Evolutionary conservation across 371 early-diverging fungal genomes (phyloP).

Genomic region (Syncephalastrum contaminatum): DNA sequence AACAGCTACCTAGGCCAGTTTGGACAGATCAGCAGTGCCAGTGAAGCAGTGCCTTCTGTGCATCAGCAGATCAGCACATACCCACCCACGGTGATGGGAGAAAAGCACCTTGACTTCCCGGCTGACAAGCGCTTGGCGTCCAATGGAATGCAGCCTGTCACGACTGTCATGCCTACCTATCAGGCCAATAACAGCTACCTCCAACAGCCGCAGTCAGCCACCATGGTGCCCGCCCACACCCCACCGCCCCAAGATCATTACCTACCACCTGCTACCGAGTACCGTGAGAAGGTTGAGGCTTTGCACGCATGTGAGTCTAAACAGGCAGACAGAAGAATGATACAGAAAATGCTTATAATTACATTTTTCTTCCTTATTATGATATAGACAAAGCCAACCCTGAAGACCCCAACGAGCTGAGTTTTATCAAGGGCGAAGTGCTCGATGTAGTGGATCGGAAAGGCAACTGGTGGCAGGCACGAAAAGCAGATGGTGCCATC

Average conservation of each 20-base stretch:
- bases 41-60: no score
- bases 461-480: constrained; percentile 95
- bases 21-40: constrained; percentile 2
- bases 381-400: constrained; percentile 71
- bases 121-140: no score
- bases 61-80: no score
- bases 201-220: neutral
- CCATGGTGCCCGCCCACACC: no score
- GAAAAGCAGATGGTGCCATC: constrained; percentile 67
- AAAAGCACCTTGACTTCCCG: no score
- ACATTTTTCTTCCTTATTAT: constrained; percentile 3
- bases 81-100: no score
- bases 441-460: constrained; percentile 80
- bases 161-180: neutral
- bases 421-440: constrained; percentile 78
- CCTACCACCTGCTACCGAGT: constrained; percentile 3
- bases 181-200: neutral
- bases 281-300: constrained; percentile 18
- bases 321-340: neutral
- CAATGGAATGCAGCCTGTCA: no score
- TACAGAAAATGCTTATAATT: neutral
- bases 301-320: constrained; percentile 21
- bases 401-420: constrained; percentile 84
- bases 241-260: no score
- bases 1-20: constrained; percentile 37